phyloP scores from a whole-genome alignment of 164 flowering plant species.

The Nelumbo lutea region DNA sequence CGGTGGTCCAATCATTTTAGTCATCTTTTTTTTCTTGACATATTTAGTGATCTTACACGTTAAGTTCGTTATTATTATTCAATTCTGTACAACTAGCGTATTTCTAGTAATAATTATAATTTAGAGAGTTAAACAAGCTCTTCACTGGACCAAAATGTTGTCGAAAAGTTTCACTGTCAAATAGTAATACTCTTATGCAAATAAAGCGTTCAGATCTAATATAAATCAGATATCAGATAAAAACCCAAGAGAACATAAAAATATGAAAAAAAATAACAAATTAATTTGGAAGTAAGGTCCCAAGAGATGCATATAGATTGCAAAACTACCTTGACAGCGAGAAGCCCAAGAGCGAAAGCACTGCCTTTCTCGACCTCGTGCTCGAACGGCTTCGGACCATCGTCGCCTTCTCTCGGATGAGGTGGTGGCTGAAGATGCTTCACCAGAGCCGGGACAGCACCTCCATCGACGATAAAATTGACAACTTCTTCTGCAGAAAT shows the following conservation, averaged over 20 bases:
- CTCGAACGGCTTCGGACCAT: constrained; percentile 49
- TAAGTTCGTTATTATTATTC: too few species aligned
- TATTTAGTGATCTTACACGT: too few species aligned
- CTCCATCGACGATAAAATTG: constrained; percentile 73
- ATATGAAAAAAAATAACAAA: not conserved
- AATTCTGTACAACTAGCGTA: too few species aligned
- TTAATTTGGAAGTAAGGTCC: not conserved
- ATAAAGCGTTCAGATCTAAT: too few species aligned
- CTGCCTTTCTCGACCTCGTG: constrained; percentile 91
- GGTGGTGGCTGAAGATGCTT: constrained; percentile 72
- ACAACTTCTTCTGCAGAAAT: constrained; percentile 63
- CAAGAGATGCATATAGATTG: not conserved
- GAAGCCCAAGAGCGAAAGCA: constrained; percentile 82
- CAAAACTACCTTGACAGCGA: constrained; percentile 69
- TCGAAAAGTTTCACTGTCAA: too few species aligned
- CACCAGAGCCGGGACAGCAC: constrained; percentile 79
- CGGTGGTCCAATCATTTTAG: too few species aligned
- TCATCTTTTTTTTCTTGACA: too few species aligned
- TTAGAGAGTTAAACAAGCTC: too few species aligned
- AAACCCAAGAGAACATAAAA: not conserved
- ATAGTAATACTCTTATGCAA: too few species aligned
- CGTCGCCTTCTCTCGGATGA: constrained; percentile 25
- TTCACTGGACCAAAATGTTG: too few species aligned
- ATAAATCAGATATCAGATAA: not conserved
- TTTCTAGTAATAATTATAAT: too few species aligned